Evolutionary conservation across 257 asterid species (phyloP).

Genomic region (Lithospermum erythrorhizon): DNA sequence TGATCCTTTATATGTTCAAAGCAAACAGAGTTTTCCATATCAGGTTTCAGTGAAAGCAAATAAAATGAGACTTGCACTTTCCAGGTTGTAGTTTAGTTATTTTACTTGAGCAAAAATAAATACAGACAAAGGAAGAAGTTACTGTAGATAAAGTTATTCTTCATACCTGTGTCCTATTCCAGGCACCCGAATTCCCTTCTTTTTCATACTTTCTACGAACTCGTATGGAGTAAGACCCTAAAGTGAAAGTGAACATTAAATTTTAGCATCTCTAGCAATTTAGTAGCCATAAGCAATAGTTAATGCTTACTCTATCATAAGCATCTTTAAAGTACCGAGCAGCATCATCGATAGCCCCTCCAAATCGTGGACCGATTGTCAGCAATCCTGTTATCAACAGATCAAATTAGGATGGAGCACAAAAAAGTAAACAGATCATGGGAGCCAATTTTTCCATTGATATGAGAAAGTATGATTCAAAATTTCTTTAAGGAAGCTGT

Average conservation of each 20-base stretch:
- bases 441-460: not conserved
- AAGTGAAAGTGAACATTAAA: not conserved
- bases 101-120: not conserved
- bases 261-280: conserved; percentile 1
- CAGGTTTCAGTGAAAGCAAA: conserved; percentile 1
- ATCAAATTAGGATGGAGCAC: not conserved
- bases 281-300: not conserved
- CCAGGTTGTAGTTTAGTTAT: not conserved
- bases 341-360: conserved; percentile 98
- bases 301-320: conserved; percentile 57
- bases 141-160: not conserved
- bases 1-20: conserved; percentile 34
- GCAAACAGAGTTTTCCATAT: conserved; percentile 1
- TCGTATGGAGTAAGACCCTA: conserved; percentile 91
- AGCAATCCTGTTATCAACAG: conserved; percentile 51
- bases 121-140: not conserved
- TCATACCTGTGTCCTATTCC: conserved; percentile 97
- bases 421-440: not conserved
- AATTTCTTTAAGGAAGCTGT: not conserved
- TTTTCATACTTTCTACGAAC: conserved; percentile 95
- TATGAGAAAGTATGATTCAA: not conserved
- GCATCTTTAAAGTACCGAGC: conserved; percentile 99
- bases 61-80: not conserved
- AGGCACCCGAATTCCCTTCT: conserved; percentile 98
- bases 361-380: conserved; percentile 98